Conservation (phyloP, 2,329 filamentous ascomycete species). For the Xylariaceae sp. region DNA sequence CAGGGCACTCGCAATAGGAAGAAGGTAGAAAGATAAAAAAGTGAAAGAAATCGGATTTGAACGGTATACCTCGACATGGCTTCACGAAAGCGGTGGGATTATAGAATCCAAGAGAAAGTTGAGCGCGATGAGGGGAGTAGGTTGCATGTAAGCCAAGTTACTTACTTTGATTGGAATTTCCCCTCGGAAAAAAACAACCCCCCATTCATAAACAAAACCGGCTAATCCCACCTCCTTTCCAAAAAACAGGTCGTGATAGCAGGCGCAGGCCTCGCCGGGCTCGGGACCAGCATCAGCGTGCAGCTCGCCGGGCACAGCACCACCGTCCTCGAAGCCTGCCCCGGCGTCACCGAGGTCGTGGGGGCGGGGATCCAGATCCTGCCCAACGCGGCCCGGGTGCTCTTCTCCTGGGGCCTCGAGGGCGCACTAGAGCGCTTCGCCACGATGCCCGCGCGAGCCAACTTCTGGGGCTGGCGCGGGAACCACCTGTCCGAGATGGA, state of each 20-base stretch:
- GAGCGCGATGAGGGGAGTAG: slow-evolving; percentile 15
- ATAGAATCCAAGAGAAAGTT: slow-evolving; percentile 5
- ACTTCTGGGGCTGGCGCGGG: slow-evolving; percentile 50
- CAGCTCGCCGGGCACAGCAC: slow-evolving; percentile 44
- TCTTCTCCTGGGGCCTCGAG: slow-evolving; percentile 45
- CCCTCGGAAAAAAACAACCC: no score
- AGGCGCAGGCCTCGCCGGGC: slow-evolving; percentile 45
- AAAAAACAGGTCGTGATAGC: slow-evolving; percentile 42
- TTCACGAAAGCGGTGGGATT: no score
- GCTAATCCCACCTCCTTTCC: no score
- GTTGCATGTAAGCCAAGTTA: slow-evolving; percentile 8
- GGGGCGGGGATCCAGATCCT: slow-evolving; percentile 48
- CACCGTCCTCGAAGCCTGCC: slow-evolving; percentile 42
- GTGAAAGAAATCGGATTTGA: no score
- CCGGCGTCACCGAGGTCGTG: slow-evolving; percentile 41
- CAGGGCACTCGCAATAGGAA: no score
- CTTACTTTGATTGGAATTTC: no score
- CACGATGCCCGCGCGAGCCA: slow-evolving; percentile 38
- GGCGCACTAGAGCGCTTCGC: slow-evolving; percentile 34
- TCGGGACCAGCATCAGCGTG: slow-evolving; percentile 39
- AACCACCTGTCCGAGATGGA: slow-evolving; percentile 43
- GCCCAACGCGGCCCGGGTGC: slow-evolving; percentile 41
- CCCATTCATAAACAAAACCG: no score
- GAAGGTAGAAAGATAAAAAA: no score
- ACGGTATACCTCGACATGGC: no score